These are phyloP conservation scores for Neurospora sp. DNA, from an alignment of 495 filamentous ascomycete species.

Conservation along the genomic window DNA sequence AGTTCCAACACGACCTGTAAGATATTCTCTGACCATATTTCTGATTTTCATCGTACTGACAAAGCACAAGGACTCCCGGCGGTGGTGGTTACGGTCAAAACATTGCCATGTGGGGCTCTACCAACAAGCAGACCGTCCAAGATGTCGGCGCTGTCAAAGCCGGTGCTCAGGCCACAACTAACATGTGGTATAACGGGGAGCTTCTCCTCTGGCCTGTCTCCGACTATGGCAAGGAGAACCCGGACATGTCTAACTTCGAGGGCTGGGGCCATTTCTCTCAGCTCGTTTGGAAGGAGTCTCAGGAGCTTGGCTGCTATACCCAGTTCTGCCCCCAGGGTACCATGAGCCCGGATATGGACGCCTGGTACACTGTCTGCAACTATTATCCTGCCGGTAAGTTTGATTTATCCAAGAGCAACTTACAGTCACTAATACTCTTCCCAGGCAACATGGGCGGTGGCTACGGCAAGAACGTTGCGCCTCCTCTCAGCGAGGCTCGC, in stretches of 20 bases:
- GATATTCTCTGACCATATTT: slow-evolving; percentile 21
- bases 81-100: slow-evolving; percentile 77
- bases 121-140: slow-evolving; percentile 9
- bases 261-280: slow-evolving; percentile 83
- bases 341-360: slow-evolving; percentile 24
- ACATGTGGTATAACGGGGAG: slow-evolving; percentile 81
- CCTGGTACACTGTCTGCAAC: slow-evolving; percentile 77
- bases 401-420: neutral
- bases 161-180: slow-evolving; percentile 54
- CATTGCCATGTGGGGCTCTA: slow-evolving; percentile 45
- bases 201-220: slow-evolving; percentile 30
- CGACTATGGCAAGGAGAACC: slow-evolving; percentile 30
- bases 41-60: slow-evolving; percentile 2
- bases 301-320: slow-evolving; percentile 62
- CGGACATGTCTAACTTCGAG: slow-evolving; percentile 52
- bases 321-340: slow-evolving; percentile 41
- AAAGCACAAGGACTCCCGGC: slow-evolving; percentile 29
- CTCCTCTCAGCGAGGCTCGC: slow-evolving; percentile 32
- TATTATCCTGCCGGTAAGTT: slow-evolving; percentile 59
- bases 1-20: slow-evolving; percentile 69
- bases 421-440: slow-evolving; percentile 17
- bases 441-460: slow-evolving; percentile 57
- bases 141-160: slow-evolving; percentile 29
- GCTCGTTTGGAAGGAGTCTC: slow-evolving; percentile 72
- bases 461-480: slow-evolving; percentile 54